Base-by-base conservation (phyloP, 306 rosid genomes). In the Neltuma alba region DNA sequence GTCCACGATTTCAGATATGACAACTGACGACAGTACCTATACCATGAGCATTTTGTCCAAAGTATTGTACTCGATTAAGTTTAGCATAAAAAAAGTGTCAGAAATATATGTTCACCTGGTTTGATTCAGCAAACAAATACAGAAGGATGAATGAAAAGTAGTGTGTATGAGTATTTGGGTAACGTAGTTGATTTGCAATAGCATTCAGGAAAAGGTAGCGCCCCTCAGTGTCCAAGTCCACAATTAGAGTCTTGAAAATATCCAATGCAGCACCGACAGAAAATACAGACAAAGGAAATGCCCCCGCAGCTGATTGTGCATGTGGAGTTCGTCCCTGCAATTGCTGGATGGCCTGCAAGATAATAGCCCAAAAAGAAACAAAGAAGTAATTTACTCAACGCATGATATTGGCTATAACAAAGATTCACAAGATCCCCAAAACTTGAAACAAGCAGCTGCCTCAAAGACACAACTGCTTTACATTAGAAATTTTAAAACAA, bases 131-230 rank as follows among this genome's bases (percentile, higher is more conserved):
- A 83, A 96, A 96, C 87, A 96, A 86, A 89, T 89, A 93, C 5
- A 96, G 90, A 81, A 96, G 94, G 82, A 96, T 90, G 85, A 96
- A 96, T 71, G 97, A 93, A 45, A 96, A 96, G 90, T 96, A 96
- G 79, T 96, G 98, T 0, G 99, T 96, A 74, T 96, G 98, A 21
- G 99, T 96, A 72, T 96, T 96, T 9, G 99, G 99, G 84, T 93
- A 96, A 9, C 99, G 98, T 27, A 96, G 91, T 86, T 96, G 99
- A 88, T 96, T 96, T 18, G 99, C 99, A 42, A 93, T 89, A 1
- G 99, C 99, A 82, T 96, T 96, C 12, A 96, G 89, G 87, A 96
- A 96, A 69, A 96, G 98, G 86, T 96, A 93, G 18, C 99, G 98
- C 65, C 99, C 99, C 87, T 95, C 99, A 0, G 98, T 93, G 79